A percentile compares a stretch with the other conserved stretches of the same genome.
These are phyloP conservation scores for Dentipellis sp. DNA, from an alignment of 768 basidiomycete species.

Conservation along the genomic window DNA sequence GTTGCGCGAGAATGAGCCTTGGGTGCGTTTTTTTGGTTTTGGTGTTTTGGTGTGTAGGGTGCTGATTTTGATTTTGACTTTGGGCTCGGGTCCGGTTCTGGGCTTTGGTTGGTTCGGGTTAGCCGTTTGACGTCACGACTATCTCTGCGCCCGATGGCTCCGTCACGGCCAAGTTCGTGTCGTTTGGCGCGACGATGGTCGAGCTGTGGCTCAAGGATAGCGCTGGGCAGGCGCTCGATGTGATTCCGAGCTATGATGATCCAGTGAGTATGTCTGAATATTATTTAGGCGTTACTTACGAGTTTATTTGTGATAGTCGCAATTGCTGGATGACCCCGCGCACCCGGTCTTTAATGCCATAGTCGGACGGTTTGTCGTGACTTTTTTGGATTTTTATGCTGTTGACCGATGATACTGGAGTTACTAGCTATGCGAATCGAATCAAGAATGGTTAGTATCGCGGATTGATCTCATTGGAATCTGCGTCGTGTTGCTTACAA, in stretches of 20 bases:
- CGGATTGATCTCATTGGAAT: too few relatives aligned
- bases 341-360: conserved; percentile 36
- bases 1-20: not conserved
- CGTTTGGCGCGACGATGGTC: conserved; percentile 46
- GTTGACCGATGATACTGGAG: not conserved
- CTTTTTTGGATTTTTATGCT: conserved; percentile 23
- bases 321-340: conserved; percentile 32
- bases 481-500: not conserved
- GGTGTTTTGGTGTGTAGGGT: not conserved
- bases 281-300: not conserved
- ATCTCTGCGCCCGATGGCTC: conserved; percentile 44
- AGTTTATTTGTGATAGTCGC: conserved; percentile 21
- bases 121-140: conserved; percentile 42
- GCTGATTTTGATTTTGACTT: not conserved
- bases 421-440: conserved; percentile 39
- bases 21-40: not conserved
- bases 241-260: conserved; percentile 52
- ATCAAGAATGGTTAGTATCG: conserved; percentile 34
- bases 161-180: conserved; percentile 49
- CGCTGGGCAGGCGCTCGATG: conserved; percentile 36
- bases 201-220: conserved; percentile 49
- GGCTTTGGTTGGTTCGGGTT: not conserved
- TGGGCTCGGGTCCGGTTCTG: too few relatives aligned
- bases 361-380: conserved; percentile 11
- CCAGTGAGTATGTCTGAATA: conserved; percentile 24